A percentile compares a stretch with the other conserved stretches of the same genome.
Evolutionary conservation across 2,329 filamentous ascomycete genomes (phyloP).

Genomic region (Phaeosphaeriaceae sp.): DNA sequence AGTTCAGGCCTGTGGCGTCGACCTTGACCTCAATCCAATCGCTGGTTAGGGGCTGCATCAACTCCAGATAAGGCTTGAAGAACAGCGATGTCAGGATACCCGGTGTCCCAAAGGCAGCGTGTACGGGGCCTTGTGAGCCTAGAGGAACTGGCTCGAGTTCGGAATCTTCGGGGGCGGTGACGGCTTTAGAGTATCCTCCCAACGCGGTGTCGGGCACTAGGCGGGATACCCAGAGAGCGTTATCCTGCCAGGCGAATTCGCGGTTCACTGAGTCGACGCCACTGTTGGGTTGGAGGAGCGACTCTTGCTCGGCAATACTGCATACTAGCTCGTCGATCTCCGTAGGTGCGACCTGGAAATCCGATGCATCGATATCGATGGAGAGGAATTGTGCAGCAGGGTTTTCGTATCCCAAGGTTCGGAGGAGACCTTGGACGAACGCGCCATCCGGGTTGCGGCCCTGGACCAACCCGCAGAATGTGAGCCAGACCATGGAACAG

Average conservation of each 20-base stretch:
- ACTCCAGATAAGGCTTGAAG: constrained; percentile 19
- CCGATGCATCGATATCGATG: constrained; percentile 13
- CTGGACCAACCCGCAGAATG: constrained; percentile 8
- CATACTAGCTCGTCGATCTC: constrained; percentile 12
- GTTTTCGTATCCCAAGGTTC: constrained; percentile 16
- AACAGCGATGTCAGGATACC: constrained; percentile 30
- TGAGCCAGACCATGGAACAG: constrained; percentile 19
- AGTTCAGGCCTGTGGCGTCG: constrained; percentile 26
- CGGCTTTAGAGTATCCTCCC: not conserved
- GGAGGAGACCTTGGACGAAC: constrained; percentile 18
- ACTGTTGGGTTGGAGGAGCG: constrained; percentile 6
- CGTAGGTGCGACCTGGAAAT: not conserved
- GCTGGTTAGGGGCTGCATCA: constrained; percentile 17
- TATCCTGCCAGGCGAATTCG: constrained; percentile 26
- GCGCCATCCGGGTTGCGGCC: constrained; percentile 17
- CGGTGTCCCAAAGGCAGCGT: constrained; percentile 7
- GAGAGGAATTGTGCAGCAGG: constrained; percentile 10
- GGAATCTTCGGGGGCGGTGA: constrained; percentile 1
- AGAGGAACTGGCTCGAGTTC: constrained; percentile 3
- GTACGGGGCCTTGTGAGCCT: not conserved
- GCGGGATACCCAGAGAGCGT: constrained; percentile 26
- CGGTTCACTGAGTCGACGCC: constrained; percentile 10
- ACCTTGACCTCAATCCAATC: constrained; percentile 25
- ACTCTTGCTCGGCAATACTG: constrained; percentile 15
- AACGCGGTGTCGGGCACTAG: constrained; percentile 21